Percentiles rank a stretch among this genome's conserved stretches.
These are phyloP conservation scores for Bothriochloa decipiens DNA, from an alignment of 176 grass and related monocot species.

Conservation along the genomic window DNA sequence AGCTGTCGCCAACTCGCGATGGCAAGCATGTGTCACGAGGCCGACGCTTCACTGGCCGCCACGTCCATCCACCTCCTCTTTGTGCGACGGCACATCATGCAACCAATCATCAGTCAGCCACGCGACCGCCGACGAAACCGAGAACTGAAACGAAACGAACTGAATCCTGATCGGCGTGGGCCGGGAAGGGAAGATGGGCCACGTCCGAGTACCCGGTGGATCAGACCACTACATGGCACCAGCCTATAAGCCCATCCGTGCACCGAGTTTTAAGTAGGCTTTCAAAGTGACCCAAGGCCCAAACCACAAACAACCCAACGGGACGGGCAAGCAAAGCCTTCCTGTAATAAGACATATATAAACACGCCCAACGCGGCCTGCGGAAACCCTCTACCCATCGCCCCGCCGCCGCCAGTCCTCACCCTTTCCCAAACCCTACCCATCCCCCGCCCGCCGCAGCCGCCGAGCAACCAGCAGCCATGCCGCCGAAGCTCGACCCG, in stretches of 20 bases:
- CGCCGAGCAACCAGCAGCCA: constrained; percentile 32
- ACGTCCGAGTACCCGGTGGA: not conserved
- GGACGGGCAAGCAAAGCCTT: not conserved
- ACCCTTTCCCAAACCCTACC: not conserved
- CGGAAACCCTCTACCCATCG: not conserved
- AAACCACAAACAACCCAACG: not conserved
- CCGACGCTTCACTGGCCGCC: too few relatives aligned
- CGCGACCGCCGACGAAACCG: too few relatives aligned
- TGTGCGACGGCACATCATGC: not conserved
- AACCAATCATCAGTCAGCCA: not conserved
- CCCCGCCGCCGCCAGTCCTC: not conserved
- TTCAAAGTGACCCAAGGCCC: not conserved
- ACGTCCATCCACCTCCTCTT: not conserved
- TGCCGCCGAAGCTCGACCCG: constrained; percentile 86
- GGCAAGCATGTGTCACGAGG: too few relatives aligned
- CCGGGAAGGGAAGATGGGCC: not conserved
- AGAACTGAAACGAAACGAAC: too few relatives aligned
- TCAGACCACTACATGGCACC: too few relatives aligned
- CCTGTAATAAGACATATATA: not conserved
- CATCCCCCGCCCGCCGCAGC: not conserved
- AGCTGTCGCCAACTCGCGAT: too few relatives aligned
- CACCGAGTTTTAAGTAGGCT: too few relatives aligned
- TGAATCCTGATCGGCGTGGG: not conserved
- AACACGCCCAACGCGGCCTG: not conserved
- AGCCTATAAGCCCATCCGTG: too few relatives aligned